These are phyloP conservation scores for Kwoniella newhampshirensis DNA, from an alignment of 768 basidiomycete species.

Conservation along the genomic window DNA sequence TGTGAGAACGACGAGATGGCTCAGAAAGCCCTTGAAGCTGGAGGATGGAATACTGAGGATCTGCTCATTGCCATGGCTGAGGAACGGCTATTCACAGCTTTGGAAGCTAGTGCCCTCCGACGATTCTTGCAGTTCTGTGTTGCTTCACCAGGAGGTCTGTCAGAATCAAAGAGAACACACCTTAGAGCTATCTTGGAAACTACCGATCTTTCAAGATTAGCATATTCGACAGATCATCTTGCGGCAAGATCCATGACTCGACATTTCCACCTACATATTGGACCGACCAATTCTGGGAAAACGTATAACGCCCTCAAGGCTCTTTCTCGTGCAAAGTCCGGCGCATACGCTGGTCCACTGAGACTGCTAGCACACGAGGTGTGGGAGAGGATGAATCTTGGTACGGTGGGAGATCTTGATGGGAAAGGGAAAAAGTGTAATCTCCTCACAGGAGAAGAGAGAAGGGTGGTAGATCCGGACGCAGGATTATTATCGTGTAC, in stretches of 20 bases:
- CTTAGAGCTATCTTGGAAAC: conserved; percentile 28
- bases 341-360: conserved; percentile 87
- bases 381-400: conserved; percentile 83
- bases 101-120: conserved; percentile 39
- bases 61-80: conserved; percentile 29
- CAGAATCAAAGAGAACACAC: conserved; percentile 12
- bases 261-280: conserved; percentile 90
- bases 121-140: conserved; percentile 26
- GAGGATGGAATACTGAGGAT: conserved; percentile 28
- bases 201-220: conserved; percentile 39
- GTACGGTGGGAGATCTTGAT: conserved; percentile 71
- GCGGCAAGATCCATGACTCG: conserved; percentile 62
- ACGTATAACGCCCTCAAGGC: conserved; percentile 90
- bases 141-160: neutral
- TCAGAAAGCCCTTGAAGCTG: conserved; percentile 2
- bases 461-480: conserved; percentile 63
- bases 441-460: conserved; percentile 88
- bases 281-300: conserved; percentile 97
- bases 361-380: conserved; percentile 93
- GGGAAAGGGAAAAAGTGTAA: conserved; percentile 72
- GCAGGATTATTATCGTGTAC: conserved; percentile 75
- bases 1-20: conserved; percentile 15
- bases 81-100: conserved; percentile 26
- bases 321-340: conserved; percentile 69
- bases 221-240: conserved; percentile 32